Conservation (phyloP, 1,139 yeast genomes). For the Lodderomyces oxycetoniae region DNA sequence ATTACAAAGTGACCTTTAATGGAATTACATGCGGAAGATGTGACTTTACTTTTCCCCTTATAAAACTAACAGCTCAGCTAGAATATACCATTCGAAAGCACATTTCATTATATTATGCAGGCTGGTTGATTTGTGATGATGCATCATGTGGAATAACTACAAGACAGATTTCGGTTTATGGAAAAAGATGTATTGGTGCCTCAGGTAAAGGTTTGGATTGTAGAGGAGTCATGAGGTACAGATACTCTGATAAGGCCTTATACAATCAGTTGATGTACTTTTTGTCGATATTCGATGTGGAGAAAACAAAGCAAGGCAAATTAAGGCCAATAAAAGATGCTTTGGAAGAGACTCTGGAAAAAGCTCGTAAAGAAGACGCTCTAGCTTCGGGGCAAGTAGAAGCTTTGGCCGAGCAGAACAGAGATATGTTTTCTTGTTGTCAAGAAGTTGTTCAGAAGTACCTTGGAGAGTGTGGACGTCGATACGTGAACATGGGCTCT, state of each 20-base stretch:
- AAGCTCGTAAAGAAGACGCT: constrained; percentile 26
- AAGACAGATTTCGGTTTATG: constrained; percentile 85
- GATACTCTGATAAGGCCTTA: constrained; percentile 71
- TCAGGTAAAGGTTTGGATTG: constrained; percentile 65
- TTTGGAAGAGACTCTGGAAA: constrained; percentile 13
- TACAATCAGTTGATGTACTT: constrained; percentile 85
- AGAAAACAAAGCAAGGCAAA: constrained; percentile 59
- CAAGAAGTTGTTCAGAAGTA: constrained; percentile 69
- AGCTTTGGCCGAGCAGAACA: constrained; percentile 78
- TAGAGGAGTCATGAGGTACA: constrained; percentile 78
- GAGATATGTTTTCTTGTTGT: constrained; percentile 54
- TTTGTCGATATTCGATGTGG: constrained; percentile 75
- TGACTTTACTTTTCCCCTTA: constrained; percentile 42
- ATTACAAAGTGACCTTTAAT: constrained; percentile 54
- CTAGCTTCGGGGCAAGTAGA: constrained; percentile 56
- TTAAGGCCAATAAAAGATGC: constrained; percentile 46
- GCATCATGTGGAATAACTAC: constrained; percentile 76
- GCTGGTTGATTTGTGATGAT: constrained; percentile 84
- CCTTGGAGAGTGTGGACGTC: constrained; percentile 77
- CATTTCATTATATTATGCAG: constrained; percentile 74
- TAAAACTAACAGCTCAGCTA: constrained; percentile 64
- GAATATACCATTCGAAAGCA: constrained; percentile 67
- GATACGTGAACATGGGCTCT: constrained; percentile 83
- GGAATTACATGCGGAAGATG: constrained; percentile 76
- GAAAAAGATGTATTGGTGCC: constrained; percentile 72